Conservation (phyloP, 768 basidiomycete species). For the Lactarius trivialis region DNA sequence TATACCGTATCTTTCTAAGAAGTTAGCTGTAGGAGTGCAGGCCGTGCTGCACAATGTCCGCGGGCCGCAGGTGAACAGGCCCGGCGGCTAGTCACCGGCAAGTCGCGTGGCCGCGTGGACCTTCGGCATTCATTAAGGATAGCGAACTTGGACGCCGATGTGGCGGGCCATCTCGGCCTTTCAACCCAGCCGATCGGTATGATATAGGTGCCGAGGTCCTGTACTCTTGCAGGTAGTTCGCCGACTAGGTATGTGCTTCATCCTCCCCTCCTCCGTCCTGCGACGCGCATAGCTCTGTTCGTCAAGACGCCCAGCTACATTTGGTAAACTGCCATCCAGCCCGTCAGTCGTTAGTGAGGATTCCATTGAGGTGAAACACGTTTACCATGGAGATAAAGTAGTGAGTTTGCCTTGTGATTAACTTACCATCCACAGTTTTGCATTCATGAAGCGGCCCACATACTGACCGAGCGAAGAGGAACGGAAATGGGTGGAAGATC, state of each 20-base stretch:
- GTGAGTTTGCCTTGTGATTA: background rate
- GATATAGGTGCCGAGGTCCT: background rate
- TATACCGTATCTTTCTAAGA: background rate
- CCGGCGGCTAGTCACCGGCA: background rate
- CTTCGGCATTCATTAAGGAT: background rate
- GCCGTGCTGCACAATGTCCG: background rate
- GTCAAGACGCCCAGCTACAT: no score
- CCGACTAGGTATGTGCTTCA: background rate
- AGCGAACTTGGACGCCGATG: background rate
- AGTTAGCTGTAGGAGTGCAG: background rate
- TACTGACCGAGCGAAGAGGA: background rate
- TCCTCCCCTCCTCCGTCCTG: no score
- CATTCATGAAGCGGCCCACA: background rate
- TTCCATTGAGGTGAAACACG: no score
- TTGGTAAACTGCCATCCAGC: no score
- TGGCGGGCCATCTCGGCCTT: background rate
- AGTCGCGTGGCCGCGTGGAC: background rate
- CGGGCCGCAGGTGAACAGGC: background rate
- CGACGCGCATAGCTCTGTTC: no score
- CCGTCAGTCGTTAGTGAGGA: no score
- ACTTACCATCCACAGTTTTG: background rate
- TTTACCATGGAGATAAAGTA: background rate
- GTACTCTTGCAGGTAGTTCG: background rate
- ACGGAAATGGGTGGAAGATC: no score
- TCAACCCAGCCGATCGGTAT: background rate